Evolutionary conservation across 306 rosid species (phyloP), one percentile per base, ranked within the genome.

Genomic region (Macrotyloma uniflorum): DNA sequence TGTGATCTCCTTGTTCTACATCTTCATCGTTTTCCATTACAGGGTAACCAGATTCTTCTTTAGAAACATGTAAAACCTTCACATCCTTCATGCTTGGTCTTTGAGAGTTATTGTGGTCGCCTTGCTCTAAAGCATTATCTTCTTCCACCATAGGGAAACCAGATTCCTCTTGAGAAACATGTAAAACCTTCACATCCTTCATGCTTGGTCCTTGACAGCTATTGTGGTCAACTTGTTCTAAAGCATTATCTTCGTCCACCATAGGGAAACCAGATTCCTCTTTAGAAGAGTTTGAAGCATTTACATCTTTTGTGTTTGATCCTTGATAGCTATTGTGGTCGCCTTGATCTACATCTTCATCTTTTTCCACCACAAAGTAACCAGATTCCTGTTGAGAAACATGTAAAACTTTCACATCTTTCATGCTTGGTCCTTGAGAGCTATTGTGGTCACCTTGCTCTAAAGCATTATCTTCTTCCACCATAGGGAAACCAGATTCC

Each of bases 11-110:
- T 49, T 49, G 54, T 47, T 47, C 54, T 16, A 1, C 9, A 47
- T 0, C 54, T 47, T 46, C 51, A 46, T 15, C 54, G 5, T 36
- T 36, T 36, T 36, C 42, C 42, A 8, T 2, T 19, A 46, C n/a
- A 15, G 24, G 57, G 57, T 50, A 50, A 18, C 51, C 75, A 78
- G 22, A 67, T 9, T 77, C 75, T 67, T 30, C 67, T 6, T 13
- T 18, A 6, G 58, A 66, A 51, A 24, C 28, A 26, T 32, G 72
- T 11, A 22, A 35, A 14, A 32, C 24, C 47, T 49, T 64, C 50
- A 47, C 1, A 20, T 55, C 42, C 23, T 73, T n/a, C 8, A 47
- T 6, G 54, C 1, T 47, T 47, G 54, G n/a, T 47, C 9, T 9
- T 47, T 16, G 54, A 47, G 22, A 9, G 54, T 22, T 5, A 16